These are phyloP conservation scores for Erysimum cheiri DNA, from an alignment of 441 rosid species.

Conservation along the genomic window DNA sequence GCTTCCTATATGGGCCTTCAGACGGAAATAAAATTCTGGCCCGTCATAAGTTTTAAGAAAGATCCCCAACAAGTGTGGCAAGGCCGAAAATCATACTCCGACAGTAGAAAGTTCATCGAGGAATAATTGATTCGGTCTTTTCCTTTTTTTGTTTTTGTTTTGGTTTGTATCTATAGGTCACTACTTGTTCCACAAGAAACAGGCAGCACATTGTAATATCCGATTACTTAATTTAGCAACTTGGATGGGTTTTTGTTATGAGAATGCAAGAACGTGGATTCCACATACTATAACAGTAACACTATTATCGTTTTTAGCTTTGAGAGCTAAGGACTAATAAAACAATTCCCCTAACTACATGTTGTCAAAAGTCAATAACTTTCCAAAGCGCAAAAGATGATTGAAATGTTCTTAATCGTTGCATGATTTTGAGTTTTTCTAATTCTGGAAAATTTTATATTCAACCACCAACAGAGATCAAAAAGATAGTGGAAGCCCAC, in stretches of 20 bases:
- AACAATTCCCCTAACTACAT: conserved; percentile 2
- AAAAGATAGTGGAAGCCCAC: conserved; percentile 37
- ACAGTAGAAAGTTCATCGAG: not conserved
- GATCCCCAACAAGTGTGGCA: not conserved
- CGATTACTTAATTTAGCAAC: conserved; percentile 26
- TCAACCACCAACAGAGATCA: not conserved
- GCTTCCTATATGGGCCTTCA: conserved; percentile 18
- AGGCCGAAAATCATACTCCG: not conserved
- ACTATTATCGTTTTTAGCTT: not conserved
- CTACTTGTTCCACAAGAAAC: conserved; percentile 2
- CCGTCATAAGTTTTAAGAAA: not conserved
- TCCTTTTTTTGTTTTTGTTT: not conserved
- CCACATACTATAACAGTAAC: conserved; percentile 23
- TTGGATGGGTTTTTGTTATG: not conserved
- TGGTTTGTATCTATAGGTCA: too few relatives aligned
- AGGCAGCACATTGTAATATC: not conserved
- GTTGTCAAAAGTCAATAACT: conserved; percentile 26
- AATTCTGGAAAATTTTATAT: not conserved
- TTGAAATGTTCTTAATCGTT: conserved; percentile 12
- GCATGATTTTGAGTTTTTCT: conserved; percentile 27
- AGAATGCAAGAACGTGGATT: conserved; percentile 37
- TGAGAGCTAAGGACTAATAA: not conserved
- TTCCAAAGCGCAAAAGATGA: conserved; percentile 17
- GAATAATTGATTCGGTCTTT: not conserved
- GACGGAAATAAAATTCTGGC: not conserved